Base-by-base conservation (phyloP, 305 asterid genomes). In the Withania somnifera region DNA sequence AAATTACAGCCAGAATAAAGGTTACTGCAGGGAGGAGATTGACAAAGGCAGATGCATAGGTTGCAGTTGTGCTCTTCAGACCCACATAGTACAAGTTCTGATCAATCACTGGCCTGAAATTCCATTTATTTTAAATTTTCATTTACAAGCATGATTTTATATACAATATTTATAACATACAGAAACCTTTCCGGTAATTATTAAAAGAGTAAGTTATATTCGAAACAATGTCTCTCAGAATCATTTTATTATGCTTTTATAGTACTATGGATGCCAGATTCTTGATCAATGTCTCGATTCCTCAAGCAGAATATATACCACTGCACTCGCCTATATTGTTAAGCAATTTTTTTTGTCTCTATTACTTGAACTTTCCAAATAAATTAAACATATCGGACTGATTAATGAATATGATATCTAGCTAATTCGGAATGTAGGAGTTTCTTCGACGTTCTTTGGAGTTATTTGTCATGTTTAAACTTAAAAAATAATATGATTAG, bases 11-110 rank as follows among this genome's bases (percentile, higher is more conserved):
- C 92, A 95, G 80, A 3, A 94, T 79, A 87, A 95, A 95, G 84
- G 99, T 95, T 82, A 94, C 73, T 80, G 99, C 98, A 0, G 99
- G 99, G 28, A 95, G 97, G 75, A 94, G 85, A 83, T 95, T 95
- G 17, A 89, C 92, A 19, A 88, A 86, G 17, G 97, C 99, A 0
- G 99, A 90, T 51, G 98, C 97, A 78, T 93, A 95, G 68, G 97
- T 90, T 6, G 99, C 98, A 6, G 99, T 94, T 2, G 99, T 94
- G 38, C 88, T 90, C 83, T 94, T 91, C 83, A 95, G 84, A 79
- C 97, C 99, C n/a, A 94, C 87, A 64, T 87, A 90, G 89, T 94
- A 95, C 79, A 95, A 83, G 73, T 95, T 95, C 81, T 95, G 99
- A 88, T 95, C 99, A 71, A 95, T 69, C 85, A 94, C 99, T 0